Evolutionary conservation across 306 rosid genomes (phyloP), one percentile per base, ranked within the genome.

Genomic region (Trichosanthes truncata): DNA sequence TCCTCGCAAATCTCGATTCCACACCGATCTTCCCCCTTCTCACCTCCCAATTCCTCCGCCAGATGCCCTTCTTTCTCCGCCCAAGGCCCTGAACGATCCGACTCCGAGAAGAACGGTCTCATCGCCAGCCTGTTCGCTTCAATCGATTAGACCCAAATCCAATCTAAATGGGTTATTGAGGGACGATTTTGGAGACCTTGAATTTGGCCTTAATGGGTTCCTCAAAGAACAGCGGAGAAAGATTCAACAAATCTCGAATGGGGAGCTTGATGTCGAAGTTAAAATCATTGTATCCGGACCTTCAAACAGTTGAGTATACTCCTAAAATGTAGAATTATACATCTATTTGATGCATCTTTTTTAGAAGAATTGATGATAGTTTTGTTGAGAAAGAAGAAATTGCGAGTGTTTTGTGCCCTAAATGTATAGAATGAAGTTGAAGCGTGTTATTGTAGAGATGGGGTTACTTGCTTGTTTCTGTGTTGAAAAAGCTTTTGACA

Each of bases 1-100:
- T 52, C 86, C 85, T 7, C 94, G 96, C 48, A 88, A 83, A 65
- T 92, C 96, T 23, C 93, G 98, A 18, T 92, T 94, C 85, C 94
- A 89, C 52, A 73, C 85, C 1, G 86, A 87, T 25, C 90, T 87
- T 11, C 81, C 92, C 35, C 78, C 91, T n/a, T 85, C 93, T 80
- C 82, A 69, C 3, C 80, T 84, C 13, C 90, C 77, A 18, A 14
- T 72, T 3, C 62, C 84, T 6, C 65, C 80, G 20, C 79, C 86
- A 2, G 86, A 89, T 18, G 69, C 63, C 25, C 73, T 87, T 77
- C 84, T 94, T 12, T 94, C 98, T 0, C 96, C 98, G 18, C 98
- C 98, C 9, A 92, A 84, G 80, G 88, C 85, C 6, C 88, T 91
- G 0, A 85, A 89, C 11, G 84, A 91, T 49, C 88, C 92, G 0